Base-by-base conservation (phyloP, 306 rosid genomes). In the cucumber (Cucumis sativus) region DNA sequence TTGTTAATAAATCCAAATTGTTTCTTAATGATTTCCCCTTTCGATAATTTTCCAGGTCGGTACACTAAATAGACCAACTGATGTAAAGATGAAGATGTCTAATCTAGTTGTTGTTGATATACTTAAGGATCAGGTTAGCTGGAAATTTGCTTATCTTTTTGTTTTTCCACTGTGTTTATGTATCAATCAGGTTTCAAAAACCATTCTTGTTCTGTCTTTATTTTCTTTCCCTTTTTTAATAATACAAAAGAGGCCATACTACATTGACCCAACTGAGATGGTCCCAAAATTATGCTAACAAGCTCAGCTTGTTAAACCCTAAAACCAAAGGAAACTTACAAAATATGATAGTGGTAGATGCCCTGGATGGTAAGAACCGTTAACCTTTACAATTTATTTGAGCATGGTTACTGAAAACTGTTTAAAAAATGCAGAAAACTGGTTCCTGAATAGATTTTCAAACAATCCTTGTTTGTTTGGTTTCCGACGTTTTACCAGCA, bases 61-160 rank as follows among this genome's bases (percentile, higher is more conserved):
- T 80, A 84, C 91, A 79, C 89, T 88, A 67, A 78, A 86, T 60
- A 81, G 74, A 77, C 95, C 92, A 20, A 86, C 58, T 69, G 93
- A 90, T 74, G 65, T 88, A 80, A 88, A 83, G 85, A 82, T 83
- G 76, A 94, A 88, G 86, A 71, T 86, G 56, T 76, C 85, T 62
- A 88, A 90, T 83, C 89, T 88, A 74, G 85, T 94, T 79, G 83
- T 55, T 28, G 91, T 89, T 77, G 77, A 89, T 76, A 81, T 90
- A 75, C 79, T 25, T 16, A 90, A 78, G 78, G 79, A 94, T 83
- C 93, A 94, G 98, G 96, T 94, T 75, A 82, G 91, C 82, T 69
- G 52, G 82, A 55, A 61, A 35, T 69, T 77, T 66, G 43, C 47
- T 65, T 7, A 23, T 14, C 40, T 23, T 70, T 70, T 47, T 14